phyloP scores from a whole-genome alignment of 768 basidiomycete genomes.

The Fomitopsis pulvina region DNA sequence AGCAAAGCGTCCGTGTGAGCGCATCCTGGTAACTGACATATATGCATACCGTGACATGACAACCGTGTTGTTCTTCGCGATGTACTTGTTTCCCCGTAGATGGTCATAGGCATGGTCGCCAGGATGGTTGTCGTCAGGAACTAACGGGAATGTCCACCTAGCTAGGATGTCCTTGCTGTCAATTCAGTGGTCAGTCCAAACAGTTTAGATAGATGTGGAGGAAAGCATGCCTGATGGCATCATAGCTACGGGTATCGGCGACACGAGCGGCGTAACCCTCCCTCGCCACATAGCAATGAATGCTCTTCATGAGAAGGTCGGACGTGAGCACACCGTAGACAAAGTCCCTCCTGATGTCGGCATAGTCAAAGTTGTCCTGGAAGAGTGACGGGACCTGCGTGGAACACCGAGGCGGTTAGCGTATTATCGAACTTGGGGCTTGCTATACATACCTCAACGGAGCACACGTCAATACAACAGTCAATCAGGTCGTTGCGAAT shows the following conservation, averaged over 20 bases:
- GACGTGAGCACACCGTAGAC: conserved; percentile 92
- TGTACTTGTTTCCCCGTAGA: conserved; percentile 82
- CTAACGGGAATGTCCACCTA: conserved; percentile 92
- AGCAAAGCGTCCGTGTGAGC: background rate
- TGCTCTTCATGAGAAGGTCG: conserved; percentile 91
- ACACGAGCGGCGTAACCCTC: conserved; percentile 92
- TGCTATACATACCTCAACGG: conserved; percentile 70
- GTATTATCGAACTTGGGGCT: background rate
- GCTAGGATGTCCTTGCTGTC: conserved; percentile 88
- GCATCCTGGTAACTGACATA: background rate
- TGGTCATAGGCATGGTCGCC: conserved; percentile 80
- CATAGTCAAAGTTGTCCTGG: conserved; percentile 98
- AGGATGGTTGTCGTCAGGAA: conserved; percentile 91
- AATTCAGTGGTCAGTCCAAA: background rate
- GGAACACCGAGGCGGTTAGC: background rate
- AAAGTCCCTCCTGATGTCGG: conserved; percentile 87
- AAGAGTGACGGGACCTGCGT: conserved; percentile 89
- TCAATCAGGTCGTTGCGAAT: conserved; percentile 85
- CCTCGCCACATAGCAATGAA: conserved; percentile 83
- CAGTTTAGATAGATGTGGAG: background rate
- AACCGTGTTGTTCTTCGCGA: conserved; percentile 74
- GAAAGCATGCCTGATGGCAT: conserved; percentile 64
- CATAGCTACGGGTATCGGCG: conserved; percentile 88
- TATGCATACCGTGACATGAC: conserved; percentile 67
- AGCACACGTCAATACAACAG: conserved; percentile 89